Evolutionary conservation across 2,329 filamentous ascomycete genomes (phyloP), one percentile per base, ranked within the genome.

Genomic region (Cladosporium cucumerinum): DNA sequence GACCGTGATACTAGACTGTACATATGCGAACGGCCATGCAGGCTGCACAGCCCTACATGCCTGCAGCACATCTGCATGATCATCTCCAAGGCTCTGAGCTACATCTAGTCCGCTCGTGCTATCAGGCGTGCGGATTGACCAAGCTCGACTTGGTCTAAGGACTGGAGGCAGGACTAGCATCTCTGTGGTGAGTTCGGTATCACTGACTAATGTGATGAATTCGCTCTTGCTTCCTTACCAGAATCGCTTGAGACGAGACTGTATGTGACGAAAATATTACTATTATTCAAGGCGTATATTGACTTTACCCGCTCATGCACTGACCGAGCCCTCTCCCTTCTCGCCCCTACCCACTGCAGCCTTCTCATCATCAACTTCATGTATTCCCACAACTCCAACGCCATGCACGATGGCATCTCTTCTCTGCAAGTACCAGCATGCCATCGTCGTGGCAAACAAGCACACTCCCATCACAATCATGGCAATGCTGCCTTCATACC

Each of bases 391-490:
- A 23, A 58, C 21, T 2, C 55, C 58, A 51, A 61, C 46, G 2
- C 58, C 58, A 51, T 51, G 58, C 16, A 61, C 43, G 6, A 61
- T 46, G 21, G 58, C 58, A 36, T 61, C 58, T 46, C 61, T 63
- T 57, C 71, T 70, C 58, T 71, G 59, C 36, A 68, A 30, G 39
- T 68, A 68, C 49, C 66, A 69, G 30, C 58, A 61, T 14, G 64
- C 66, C 14, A 71, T 65, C 25, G 71, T 72, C 39, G 67, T 68
- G 10, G 70, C 49, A 57, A 71, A 64, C 23, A 69, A 46, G 32
- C 70, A 71, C 28, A 55, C 65, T 3, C 71, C 71, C 71, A 72
- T 72, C 1, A 67, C 70, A 5, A 72, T 72, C 71, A 72, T 72
- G 3, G 71, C 71, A 58, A 68, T 70, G 57, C 58, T 71, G 7